These are phyloP conservation scores for Candida xyloterini DNA, from an alignment of 805 yeast genomes.

Conservation along the genomic window DNA sequence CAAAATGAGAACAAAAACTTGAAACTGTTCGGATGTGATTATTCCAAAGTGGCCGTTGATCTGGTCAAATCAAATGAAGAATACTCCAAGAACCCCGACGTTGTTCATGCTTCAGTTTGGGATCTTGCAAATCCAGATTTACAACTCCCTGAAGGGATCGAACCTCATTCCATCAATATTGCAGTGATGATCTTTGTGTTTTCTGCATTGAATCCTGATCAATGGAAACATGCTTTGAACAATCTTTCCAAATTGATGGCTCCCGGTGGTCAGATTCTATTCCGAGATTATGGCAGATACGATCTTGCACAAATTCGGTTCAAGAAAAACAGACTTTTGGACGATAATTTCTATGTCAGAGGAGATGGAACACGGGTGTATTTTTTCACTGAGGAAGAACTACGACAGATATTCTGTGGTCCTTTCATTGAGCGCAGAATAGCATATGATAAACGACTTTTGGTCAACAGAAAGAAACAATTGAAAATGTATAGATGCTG, in stretches of 20 bases:
- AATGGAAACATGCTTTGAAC: conserved; percentile 78
- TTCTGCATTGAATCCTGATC: conserved; percentile 86
- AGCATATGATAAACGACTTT: conserved; percentile 84
- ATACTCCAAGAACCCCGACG: conserved; percentile 48
- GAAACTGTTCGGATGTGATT: conserved; percentile 81
- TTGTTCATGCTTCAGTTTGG: conserved; percentile 88
- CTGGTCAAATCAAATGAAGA: conserved; percentile 64
- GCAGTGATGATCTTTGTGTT: conserved; percentile 95
- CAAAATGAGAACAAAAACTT: conserved; percentile 80
- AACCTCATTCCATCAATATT: conserved; percentile 78
- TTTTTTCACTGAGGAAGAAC: conserved; percentile 92
- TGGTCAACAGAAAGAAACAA: conserved; percentile 89
- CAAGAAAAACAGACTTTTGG: conserved; percentile 80
- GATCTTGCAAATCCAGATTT: conserved; percentile 80
- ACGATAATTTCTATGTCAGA: conserved; percentile 91
- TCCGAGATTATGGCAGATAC: conserved; percentile 93
- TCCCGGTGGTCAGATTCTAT: conserved; percentile 88
- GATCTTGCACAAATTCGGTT: conserved; percentile 94
- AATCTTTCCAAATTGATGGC: conserved; percentile 73
- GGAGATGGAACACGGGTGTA: conserved; percentile 98
- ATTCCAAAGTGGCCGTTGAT: conserved; percentile 85
- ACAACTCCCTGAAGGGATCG: conserved; percentile 77
- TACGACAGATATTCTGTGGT: conserved; percentile 65
- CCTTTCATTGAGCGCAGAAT: conserved; percentile 69
- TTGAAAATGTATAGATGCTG: conserved; percentile 95